phyloP scores from a whole-genome alignment of 176 grass and related monocot genomes.

The Zea mays region Zm-B73-REFERENCE-NAM-5.0 NC_050098.1:206478001-206478500 shows the following conservation, averaged over 20 bases:
- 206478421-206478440: conserved; percentile 21
- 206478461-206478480: conserved; percentile 93
- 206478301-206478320: conserved; percentile 74
- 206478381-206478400: too few relatives aligned
- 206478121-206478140: conserved; percentile 87
- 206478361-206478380: too few relatives aligned
- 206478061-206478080: conserved; percentile 89
- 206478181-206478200: conserved; percentile 67
- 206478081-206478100: conserved; percentile 87
- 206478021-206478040: conserved; percentile 73
- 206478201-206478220: conserved; percentile 49
- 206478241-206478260: conserved; percentile 55
- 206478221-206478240: conserved; percentile 44
- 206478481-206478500: conserved; percentile 83
- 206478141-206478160: conserved; percentile 73
- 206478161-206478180: conserved; percentile 39
- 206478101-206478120: conserved; percentile 47
- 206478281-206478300: conserved; percentile 89
- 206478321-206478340: too few relatives aligned
- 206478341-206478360: too few relatives aligned
- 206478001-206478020: conserved; percentile 76
- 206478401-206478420: too few relatives aligned
- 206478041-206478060: conserved; percentile 71
- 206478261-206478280: conserved; percentile 87
- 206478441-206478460: conserved; percentile 85